Evolutionary conservation across 257 asterid genomes (phyloP), one percentile per base, ranked within the genome.

Genomic region (Striga asiatica): DNA sequence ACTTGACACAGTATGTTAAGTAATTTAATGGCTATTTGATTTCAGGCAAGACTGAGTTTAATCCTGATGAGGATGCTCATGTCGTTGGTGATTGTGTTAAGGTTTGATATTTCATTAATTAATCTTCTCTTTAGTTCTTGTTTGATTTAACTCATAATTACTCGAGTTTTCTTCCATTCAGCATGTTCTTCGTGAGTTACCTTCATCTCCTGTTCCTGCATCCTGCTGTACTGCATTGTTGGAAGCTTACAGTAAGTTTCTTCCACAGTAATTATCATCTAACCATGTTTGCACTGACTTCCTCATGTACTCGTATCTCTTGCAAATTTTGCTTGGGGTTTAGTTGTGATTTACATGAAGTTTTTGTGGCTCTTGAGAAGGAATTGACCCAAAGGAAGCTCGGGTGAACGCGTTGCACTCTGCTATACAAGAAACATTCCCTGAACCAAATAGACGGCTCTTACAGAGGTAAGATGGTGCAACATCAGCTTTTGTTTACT

Each of bases 121-220:
- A 32, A 52, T 56, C 34, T 12, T 28, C 32, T 45, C 46, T 53
- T 65, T 37, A 38, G 32, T 38, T 51, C n/a, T 57, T 52, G 14
- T 49, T 51, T 48, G 24, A 11, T 39, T 63, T 65, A 50, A 65
- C 56, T 60, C 54, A 47, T 53, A 45, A 39, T 59, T 54, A 58
- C 60, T 54, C 57, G 69, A 58, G 27, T 25, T 56, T 37, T 58
- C 52, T 34, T 38, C 56, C 61, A 50, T 80, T 65, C 88, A 88
- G 97, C 95, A 80, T 75, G 94, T 88, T 68, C 97, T 88, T 54
- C 81, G 97, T 50, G 95, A 88, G 81, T 79, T 88, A 48, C 97
- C 97, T 59, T 88, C 97, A 29, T 88, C 97, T 66, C 97, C 97
- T 18, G 97, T 88, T 68, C 97, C 97, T 60, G 97, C 94, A 41